Conservation (phyloP, 371 early-diverging fungal genomes). For the Mucor sp. region DNA sequence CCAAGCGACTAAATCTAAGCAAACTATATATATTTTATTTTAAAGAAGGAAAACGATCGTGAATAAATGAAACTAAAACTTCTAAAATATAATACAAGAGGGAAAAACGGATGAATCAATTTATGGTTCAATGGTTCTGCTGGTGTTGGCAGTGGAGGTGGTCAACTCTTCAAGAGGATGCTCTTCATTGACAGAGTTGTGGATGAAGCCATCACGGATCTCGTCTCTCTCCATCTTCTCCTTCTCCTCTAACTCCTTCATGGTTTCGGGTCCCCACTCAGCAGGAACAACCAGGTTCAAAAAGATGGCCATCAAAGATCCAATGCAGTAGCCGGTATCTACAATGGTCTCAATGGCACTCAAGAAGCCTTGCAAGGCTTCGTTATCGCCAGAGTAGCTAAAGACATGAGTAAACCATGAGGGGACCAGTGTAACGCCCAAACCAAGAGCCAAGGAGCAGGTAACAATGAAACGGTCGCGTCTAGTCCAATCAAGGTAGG, state of each 20-base stretch:
- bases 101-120: neutral
- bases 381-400: constrained; percentile 52
- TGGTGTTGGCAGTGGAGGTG: neutral
- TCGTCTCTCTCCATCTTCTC: constrained; percentile 31
- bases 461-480: constrained; percentile 68
- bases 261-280: constrained; percentile 44
- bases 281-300: constrained; percentile 54
- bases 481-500: constrained; percentile 64
- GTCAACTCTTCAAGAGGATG: constrained; percentile 13
- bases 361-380: constrained; percentile 50
- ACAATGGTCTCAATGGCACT: constrained; percentile 61
- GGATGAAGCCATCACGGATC: constrained; percentile 40
- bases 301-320: constrained; percentile 53
- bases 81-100: neutral
- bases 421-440: constrained; percentile 59
- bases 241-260: constrained; percentile 34
- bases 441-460: constrained; percentile 47
- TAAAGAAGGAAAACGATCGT: neutral
- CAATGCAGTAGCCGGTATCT: constrained; percentile 57
- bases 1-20: neutral
- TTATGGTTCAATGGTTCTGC: constrained; percentile 9
- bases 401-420: constrained; percentile 63
- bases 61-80: neutral
- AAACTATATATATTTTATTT: neutral
- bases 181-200: constrained; percentile 25